Evolutionary conservation across 169 alveolate genomes (phyloP).

Genomic region (Plasmodium malariae): DNA sequence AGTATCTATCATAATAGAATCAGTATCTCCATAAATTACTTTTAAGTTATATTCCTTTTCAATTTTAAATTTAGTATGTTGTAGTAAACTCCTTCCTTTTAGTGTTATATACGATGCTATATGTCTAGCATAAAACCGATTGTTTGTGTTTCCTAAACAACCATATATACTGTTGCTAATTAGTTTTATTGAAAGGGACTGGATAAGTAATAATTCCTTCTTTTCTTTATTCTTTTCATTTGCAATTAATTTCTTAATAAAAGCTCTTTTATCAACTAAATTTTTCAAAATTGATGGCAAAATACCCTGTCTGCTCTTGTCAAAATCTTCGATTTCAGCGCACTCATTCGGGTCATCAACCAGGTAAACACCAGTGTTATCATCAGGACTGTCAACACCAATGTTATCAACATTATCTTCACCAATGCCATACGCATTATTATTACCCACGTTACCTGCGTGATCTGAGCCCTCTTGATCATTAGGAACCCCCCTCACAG

Average conservation of each 20-base stretch:
- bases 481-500: conserved; percentile 74
- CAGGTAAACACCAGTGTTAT: conserved; percentile 34
- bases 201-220: conserved; percentile 91
- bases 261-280: conserved; percentile 87
- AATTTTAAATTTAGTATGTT: conserved; percentile 94
- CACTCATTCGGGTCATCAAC: conserved; percentile 77
- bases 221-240: conserved; percentile 88
- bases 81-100: conserved; percentile 87
- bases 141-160: conserved; percentile 97
- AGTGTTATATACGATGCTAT: conserved; percentile 98
- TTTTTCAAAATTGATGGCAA: conserved; percentile 92
- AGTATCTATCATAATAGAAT: conserved; percentile 98
- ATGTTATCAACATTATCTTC: conserved; percentile 81
- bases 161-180: conserved; percentile 99
- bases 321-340: conserved; percentile 74
- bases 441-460: conserved; percentile 6
- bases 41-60: conserved; percentile 91
- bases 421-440: conserved; percentile 77
- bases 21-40: conserved; percentile 99
- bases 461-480: conserved; percentile 81
- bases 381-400: conserved; percentile 74
- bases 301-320: conserved; percentile 84
- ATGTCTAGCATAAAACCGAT: conserved; percentile 98
- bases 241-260: conserved; percentile 80
- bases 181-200: conserved; percentile 97